Evolutionary conservation across 805 yeast genomes (phyloP).

Genomic region (Grigorovia transvaalensis): DNA sequence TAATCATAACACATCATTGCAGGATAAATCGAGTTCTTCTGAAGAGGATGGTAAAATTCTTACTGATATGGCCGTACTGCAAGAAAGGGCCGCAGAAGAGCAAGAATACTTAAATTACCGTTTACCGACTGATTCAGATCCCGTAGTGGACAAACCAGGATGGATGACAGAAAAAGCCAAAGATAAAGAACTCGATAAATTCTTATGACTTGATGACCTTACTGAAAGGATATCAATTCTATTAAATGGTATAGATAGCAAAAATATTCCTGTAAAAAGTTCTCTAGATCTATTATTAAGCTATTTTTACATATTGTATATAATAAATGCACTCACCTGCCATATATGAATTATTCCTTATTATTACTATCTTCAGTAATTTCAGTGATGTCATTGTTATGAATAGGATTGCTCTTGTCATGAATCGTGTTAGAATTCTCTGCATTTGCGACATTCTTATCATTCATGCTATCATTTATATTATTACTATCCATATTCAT

Average conservation of each 20-base stretch:
- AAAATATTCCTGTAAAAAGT: neutral
- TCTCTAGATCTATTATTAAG: neutral
- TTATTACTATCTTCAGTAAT: neutral
- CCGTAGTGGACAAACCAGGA: constrained; percentile 33
- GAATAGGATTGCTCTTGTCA: neutral
- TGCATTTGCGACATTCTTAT: neutral
- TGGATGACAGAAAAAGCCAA: constrained; percentile 30
- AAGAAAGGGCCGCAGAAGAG: constrained; percentile 15
- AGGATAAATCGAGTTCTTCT: neutral
- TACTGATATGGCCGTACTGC: constrained; percentile 10
- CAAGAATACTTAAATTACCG: constrained; percentile 21
- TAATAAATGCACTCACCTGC: neutral
- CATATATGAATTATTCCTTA: neutral
- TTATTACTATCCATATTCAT: neutral
- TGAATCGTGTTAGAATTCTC: neutral
- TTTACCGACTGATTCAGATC: constrained; percentile 28
- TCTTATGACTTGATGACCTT: constrained; percentile 20
- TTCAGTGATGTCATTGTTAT: neutral
- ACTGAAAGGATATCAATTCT: no score
- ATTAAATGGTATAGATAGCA: no score
- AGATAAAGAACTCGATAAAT: constrained; percentile 29
- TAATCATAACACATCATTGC: neutral
- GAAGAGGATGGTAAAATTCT: constrained; percentile 11
- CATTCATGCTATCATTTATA: neutral
- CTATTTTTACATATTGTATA: neutral